These are phyloP conservation scores for Cercospora sesami DNA, from an alignment of 2,329 filamentous ascomycete species.

Conservation along the genomic window DNA sequence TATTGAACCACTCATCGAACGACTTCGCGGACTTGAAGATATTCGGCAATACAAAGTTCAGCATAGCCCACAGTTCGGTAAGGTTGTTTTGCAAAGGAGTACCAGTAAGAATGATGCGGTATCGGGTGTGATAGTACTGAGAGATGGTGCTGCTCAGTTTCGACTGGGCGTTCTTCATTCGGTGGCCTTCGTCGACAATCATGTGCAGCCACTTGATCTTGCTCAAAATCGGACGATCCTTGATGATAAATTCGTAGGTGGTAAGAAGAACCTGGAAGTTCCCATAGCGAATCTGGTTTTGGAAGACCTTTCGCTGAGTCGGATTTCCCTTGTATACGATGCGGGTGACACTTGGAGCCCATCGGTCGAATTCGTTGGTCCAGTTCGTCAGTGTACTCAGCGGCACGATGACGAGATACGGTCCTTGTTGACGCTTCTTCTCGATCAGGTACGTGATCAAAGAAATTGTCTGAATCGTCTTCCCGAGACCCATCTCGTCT, in stretches of 20 bases:
- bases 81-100: constrained; percentile 97
- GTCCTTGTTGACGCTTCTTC: constrained; percentile 85
- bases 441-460: constrained; percentile 97
- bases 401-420: constrained; percentile 94
- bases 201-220: constrained; percentile 99
- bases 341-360: constrained; percentile 82
- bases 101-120: constrained; percentile 94
- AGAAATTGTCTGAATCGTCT: constrained; percentile 98
- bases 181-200: constrained; percentile 99
- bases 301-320: constrained; percentile 80
- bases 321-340: constrained; percentile 98
- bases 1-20: constrained; percentile 99
- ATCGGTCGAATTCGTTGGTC: constrained; percentile 98
- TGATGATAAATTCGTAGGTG: constrained; percentile 99
- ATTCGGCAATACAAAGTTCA: constrained; percentile 96
- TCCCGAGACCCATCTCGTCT: constrained; percentile 99
- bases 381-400: constrained; percentile 97
- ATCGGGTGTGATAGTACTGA: constrained; percentile 90
- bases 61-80: constrained; percentile 91
- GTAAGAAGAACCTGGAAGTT: constrained; percentile 95
- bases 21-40: constrained; percentile 99
- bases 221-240: constrained; percentile 88
- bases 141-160: constrained; percentile 95
- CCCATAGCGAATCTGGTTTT: constrained; percentile 90
- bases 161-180: constrained; percentile 98